Evolutionary conservation across 441 rosid species (phyloP).

Genomic region (Erodium trifolium): DNA sequence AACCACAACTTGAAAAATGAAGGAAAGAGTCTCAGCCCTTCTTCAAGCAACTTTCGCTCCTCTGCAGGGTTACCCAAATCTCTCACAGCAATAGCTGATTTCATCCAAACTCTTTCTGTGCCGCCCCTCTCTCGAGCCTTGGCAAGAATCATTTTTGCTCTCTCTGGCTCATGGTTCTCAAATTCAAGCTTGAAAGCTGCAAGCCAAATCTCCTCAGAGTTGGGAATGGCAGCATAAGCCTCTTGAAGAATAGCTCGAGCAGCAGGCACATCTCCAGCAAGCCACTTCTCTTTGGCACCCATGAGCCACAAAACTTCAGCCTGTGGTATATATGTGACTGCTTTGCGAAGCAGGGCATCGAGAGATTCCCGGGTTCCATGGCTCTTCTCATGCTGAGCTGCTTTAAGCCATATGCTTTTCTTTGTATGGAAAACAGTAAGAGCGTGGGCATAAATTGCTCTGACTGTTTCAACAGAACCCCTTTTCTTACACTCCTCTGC

Average conservation of each 20-base stretch:
- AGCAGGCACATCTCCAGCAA: slow-evolving; percentile 3
- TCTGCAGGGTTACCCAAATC: slow-evolving; percentile 20
- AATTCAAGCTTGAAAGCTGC: slow-evolving; percentile 7
- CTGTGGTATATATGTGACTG: background rate
- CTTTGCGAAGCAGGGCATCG: slow-evolving; percentile 6
- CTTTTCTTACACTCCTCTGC: slow-evolving; percentile 5
- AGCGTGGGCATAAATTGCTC: background rate
- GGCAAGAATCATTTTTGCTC: slow-evolving; percentile 6
- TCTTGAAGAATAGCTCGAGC: slow-evolving; percentile 1
- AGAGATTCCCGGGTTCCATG: slow-evolving; percentile 7
- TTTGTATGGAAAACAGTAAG: background rate
- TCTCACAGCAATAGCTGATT: slow-evolving; percentile 24
- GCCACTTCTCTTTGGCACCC: slow-evolving; percentile 6
- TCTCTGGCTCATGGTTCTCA: background rate
- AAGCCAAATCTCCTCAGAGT: slow-evolving; percentile 7
- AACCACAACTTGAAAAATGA: slow-evolving; percentile 25
- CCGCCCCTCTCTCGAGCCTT: slow-evolving; percentile 4
- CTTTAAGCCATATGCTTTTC: slow-evolving; percentile 5
- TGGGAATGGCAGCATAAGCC: slow-evolving; percentile 5
- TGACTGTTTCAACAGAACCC: background rate
- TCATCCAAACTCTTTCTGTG: slow-evolving; percentile 28
- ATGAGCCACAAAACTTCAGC: slow-evolving; percentile 6
- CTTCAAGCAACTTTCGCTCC: slow-evolving; percentile 20
- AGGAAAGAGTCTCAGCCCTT: slow-evolving; percentile 21
- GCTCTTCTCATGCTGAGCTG: background rate